phyloP scores from a whole-genome alignment of 768 basidiomycete genomes.

The Xanthoconium purpureum region DNA sequence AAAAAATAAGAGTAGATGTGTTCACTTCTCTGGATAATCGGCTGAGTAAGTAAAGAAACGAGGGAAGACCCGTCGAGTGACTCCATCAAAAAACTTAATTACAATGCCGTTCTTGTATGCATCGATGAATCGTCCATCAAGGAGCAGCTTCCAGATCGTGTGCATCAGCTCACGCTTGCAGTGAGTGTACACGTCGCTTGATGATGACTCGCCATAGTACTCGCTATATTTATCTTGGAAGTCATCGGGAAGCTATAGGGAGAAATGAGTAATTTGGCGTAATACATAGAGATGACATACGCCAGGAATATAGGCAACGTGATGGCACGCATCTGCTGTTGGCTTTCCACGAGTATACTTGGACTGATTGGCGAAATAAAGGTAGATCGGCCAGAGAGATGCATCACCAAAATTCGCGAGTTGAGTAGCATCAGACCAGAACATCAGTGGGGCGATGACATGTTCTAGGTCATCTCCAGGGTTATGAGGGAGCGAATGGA shows the following conservation, averaged over 20 bases:
- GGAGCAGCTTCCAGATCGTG: conserved; percentile 3
- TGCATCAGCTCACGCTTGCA: conserved; percentile 21
- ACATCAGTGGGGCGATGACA: background rate
- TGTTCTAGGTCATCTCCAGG: background rate
- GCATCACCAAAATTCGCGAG: background rate
- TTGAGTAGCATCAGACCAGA: background rate
- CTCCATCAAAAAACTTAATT: conserved; percentile 12
- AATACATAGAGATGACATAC: background rate
- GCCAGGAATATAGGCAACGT: background rate
- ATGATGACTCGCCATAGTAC: too few relatives aligned
- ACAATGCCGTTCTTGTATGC: conserved; percentile 16
- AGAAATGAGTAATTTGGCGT: background rate
- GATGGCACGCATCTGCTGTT: background rate
- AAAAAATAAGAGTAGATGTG: too few relatives aligned
- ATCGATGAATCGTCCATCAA: conserved; percentile 13
- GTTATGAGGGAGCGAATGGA: background rate
- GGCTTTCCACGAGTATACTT: background rate
- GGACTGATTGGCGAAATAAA: background rate
- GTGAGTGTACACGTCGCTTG: background rate
- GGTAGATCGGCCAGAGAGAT: background rate
- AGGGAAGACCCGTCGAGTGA: conserved; percentile 6
- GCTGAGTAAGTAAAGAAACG: conserved; percentile 17
- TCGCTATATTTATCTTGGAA: background rate
- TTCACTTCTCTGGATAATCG: conserved; percentile 3
- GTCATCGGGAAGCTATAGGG: background rate